These are phyloP conservation scores for Microbotryomycetes sp. DNA, from an alignment of 1,284 basidiomycete species.

Conservation along the genomic window DNA sequence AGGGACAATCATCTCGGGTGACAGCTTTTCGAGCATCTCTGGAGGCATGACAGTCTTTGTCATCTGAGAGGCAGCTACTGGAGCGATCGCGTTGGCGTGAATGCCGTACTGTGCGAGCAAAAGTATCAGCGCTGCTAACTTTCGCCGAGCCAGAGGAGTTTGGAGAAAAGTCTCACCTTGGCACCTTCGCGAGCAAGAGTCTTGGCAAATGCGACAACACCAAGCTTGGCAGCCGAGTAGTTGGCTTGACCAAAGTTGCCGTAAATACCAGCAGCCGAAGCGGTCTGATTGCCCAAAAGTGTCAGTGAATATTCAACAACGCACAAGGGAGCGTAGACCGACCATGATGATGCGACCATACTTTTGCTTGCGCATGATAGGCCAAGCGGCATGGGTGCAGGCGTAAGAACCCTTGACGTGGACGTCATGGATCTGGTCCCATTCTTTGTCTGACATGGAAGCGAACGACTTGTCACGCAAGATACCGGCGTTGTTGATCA, in stretches of 20 bases:
- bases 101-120: conserved; percentile 68
- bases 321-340: not conserved
- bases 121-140: not conserved
- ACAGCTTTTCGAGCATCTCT: conserved; percentile 88
- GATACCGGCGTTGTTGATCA: conserved; percentile 82
- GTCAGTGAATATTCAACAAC: not conserved
- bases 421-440: conserved; percentile 54
- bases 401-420: conserved; percentile 92
- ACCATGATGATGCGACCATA: conserved; percentile 82
- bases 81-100: conserved; percentile 78
- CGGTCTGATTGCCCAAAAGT: conserved; percentile 46
- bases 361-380: conserved; percentile 71
- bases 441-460: conserved; percentile 46
- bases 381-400: conserved; percentile 97
- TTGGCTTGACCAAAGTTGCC: conserved; percentile 97
- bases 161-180: conserved; percentile 23
- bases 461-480: conserved; percentile 56
- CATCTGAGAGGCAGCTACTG: conserved; percentile 54
- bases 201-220: conserved; percentile 84
- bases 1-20: conserved; percentile 90
- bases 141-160: conserved; percentile 48
- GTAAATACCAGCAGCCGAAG: conserved; percentile 78
- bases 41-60: conserved; percentile 69
- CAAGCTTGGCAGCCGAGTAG: conserved; percentile 59
- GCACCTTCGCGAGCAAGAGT: conserved; percentile 61